Base-by-base conservation (phyloP, 768 basidiomycete genomes). In the Cubamyces lactineus region DNA sequence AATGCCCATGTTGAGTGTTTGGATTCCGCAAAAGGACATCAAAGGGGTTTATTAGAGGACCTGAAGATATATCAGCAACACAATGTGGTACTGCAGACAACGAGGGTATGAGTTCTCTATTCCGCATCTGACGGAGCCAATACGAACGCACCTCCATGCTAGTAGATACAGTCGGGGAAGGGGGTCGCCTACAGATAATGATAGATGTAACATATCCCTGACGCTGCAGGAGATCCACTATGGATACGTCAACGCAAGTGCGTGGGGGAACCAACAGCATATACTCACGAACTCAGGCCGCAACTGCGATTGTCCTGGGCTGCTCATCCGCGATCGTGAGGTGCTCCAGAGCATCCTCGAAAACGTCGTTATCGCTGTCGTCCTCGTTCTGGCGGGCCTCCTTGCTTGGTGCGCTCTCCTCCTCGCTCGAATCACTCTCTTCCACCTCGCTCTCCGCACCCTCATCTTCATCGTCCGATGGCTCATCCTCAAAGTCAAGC, bases 401-500 rank as follows among this genome's bases (percentile, higher is more conserved):
- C 34, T 34, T 34, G 5, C 34, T 11, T 11, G 34, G 34, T 11
- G 34, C 34, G 9, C 6, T 34, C 34, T 34, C 34, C 34, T 34
- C 34, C 34, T 34, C 34, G 34, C 34, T 34, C 34, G 34, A 34
- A 11, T 34, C 34, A 11, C 39, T 77, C 77, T 19, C 74, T 79
- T 3, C 76, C 69, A 56, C 75, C 75, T 24, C 64, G 71, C 7
- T 63, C 51, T 51, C 53, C 30, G 41, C 59, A 2, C 61, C 59
- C 21, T 62, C 66, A 3, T 65, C 66, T 24, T 69, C 69, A 9
- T 73, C 73, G 5, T 86, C 87, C 7, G 81, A 79, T n/a, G 80
- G 78, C 57, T 91, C 87, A 66, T 94, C 91, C 69, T 94, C 91
- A 70, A 84, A 93, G 70, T 94, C 94, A 60, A 94, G 84, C 91